Percentiles rank a stretch among this genome's conserved stretches.
phyloP scores from a whole-genome alignment of 768 basidiomycete genomes.

The Suillus ampliporus region DNA sequence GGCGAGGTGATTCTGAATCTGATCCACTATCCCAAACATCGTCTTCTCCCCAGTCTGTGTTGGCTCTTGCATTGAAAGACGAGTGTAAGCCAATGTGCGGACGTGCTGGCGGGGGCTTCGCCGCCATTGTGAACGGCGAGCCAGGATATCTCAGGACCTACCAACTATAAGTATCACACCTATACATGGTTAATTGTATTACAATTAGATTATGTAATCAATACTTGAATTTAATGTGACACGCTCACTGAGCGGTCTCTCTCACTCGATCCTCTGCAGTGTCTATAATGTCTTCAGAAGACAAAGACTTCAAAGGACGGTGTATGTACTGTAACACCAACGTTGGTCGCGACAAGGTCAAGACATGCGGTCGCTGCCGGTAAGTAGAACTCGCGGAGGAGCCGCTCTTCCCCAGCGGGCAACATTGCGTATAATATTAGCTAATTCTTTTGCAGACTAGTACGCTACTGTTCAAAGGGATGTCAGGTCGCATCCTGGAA shows the following conservation, averaged over 20 bases:
- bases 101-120: conserved; percentile 73
- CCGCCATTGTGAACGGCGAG: conserved; percentile 44
- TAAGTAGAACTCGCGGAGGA: conserved; percentile 14
- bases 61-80: conserved; percentile 48
- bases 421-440: not conserved
- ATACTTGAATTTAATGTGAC: not conserved
- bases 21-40: conserved; percentile 88
- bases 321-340: conserved; percentile 31
- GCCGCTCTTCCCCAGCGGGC: not conserved
- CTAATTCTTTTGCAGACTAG: conserved; percentile 21
- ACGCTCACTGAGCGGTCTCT: not conserved
- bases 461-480: conserved; percentile 36
- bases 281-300: conserved; percentile 4
- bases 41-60: conserved; percentile 79
- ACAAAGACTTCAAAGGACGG: conserved; percentile 27
- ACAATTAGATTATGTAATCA: conserved; percentile 1
- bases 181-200: not conserved
- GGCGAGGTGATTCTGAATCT: conserved; percentile 73
- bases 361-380: conserved; percentile 30
- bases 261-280: not conserved
- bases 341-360: conserved; percentile 30
- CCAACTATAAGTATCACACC: no score
- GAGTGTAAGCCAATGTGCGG: conserved; percentile 74
- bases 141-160: conserved; percentile 17
- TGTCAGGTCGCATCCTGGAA: conserved; percentile 37